Evolutionary conservation across 2,329 filamentous ascomycete species (phyloP).

Genomic region (Penicillium sp.): DNA sequence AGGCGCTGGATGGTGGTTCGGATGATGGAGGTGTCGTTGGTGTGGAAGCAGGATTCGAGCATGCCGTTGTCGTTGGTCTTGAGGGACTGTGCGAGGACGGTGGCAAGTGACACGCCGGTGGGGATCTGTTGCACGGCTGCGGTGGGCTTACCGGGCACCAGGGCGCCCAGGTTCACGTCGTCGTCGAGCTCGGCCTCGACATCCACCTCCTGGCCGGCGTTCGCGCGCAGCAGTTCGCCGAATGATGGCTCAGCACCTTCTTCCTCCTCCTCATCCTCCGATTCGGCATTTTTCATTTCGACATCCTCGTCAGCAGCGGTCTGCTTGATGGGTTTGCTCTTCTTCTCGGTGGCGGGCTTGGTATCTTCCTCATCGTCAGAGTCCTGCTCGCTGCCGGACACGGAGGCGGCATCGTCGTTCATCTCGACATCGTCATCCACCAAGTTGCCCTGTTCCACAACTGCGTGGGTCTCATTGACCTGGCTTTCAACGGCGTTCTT

Average conservation of each 20-base stretch:
- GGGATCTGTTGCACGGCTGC: constrained; percentile 57
- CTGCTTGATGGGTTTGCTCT: constrained; percentile 21
- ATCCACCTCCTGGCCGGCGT: constrained; percentile 71
- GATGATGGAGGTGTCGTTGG: constrained; percentile 72
- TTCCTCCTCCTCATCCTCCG: constrained; percentile 34
- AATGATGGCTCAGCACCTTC: constrained; percentile 66
- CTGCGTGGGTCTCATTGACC: constrained; percentile 58
- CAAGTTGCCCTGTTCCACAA: constrained; percentile 51
- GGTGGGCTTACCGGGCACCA: constrained; percentile 47
- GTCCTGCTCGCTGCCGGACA: constrained; percentile 29
- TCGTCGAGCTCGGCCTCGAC: constrained; percentile 57
- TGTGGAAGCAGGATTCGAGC: constrained; percentile 87
- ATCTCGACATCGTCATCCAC: constrained; percentile 42
- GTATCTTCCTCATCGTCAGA: constrained; percentile 26
- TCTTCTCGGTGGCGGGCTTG: constrained; percentile 21
- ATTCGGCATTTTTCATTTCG: constrained; percentile 40
- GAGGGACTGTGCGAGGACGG: constrained; percentile 89
- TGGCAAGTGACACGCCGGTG: constrained; percentile 77
- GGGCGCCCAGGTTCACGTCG: constrained; percentile 42
- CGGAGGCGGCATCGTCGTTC: constrained; percentile 29
- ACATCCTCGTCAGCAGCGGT: constrained; percentile 37
- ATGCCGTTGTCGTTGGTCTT: constrained; percentile 86
- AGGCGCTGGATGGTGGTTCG: constrained; percentile 87
- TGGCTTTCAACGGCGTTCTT: constrained; percentile 51
- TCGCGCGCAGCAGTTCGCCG: constrained; percentile 74